Conservation (phyloP, 192 early-diverging fungal genomes). For the Coemansia sp. region DNA sequence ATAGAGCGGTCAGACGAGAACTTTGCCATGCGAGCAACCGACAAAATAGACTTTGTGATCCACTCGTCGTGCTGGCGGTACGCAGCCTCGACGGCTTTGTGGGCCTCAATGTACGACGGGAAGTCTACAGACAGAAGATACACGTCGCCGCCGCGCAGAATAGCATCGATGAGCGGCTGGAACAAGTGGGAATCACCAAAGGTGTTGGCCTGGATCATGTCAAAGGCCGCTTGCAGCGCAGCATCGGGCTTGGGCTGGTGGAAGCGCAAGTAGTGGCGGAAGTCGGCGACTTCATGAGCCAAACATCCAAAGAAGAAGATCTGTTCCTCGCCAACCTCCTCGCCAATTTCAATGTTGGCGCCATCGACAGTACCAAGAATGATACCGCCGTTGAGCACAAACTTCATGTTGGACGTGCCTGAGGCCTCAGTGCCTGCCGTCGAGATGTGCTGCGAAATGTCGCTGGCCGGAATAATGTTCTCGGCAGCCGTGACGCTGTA, state of each 20-base stretch:
- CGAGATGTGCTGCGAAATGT: slow-evolving; percentile 99
- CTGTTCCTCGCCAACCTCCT: slow-evolving; percentile 95
- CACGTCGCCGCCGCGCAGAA: slow-evolving; percentile 87
- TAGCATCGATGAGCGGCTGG: slow-evolving; percentile 72
- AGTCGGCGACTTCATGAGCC: slow-evolving; percentile 89
- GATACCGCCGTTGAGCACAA: slow-evolving; percentile 96
- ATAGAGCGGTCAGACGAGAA: slow-evolving; percentile 89
- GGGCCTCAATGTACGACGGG: slow-evolving; percentile 70
- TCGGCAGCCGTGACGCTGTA: slow-evolving; percentile 98
- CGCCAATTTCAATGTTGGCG: slow-evolving; percentile 98
- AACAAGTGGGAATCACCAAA: slow-evolving; percentile 84
- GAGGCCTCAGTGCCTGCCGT: slow-evolving; percentile 99
- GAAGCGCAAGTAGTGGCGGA: slow-evolving; percentile 89
- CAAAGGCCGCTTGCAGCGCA: slow-evolving; percentile 77
- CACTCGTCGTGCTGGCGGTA: slow-evolving; percentile 82
- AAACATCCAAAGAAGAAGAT: slow-evolving; percentile 96
- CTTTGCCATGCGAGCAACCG: slow-evolving; percentile 91
- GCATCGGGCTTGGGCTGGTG: slow-evolving; percentile 74
- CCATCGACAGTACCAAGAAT: slow-evolving; percentile 98
- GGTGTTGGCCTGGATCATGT: slow-evolving; percentile 72
- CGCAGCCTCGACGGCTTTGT: slow-evolving; percentile 78
- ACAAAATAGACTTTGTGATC: slow-evolving; percentile 87
- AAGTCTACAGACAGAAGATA: slow-evolving; percentile 71
- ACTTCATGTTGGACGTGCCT: slow-evolving; percentile 99
- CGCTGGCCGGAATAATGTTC: slow-evolving; percentile 93